Conservation (phyloP, 768 basidiomycete genomes). For the Cubamyces sp. region DNA sequence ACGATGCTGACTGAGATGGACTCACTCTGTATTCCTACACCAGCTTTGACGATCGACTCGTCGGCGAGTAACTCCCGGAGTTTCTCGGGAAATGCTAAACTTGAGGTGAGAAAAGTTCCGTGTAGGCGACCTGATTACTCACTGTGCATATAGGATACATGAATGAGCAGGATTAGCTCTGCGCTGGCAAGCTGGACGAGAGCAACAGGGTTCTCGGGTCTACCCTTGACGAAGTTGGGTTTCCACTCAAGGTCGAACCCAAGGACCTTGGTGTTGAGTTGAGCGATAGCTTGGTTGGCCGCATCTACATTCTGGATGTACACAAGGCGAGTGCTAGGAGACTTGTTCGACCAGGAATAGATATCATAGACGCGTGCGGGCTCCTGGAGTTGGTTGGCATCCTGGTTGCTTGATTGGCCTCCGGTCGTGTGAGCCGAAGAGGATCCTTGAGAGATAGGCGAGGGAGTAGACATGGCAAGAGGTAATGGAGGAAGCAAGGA, state of each 20-base stretch:
- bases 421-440: not conserved
- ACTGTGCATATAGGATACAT: conserved; percentile 63
- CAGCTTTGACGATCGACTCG: conserved; percentile 62
- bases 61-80: conserved; percentile 58
- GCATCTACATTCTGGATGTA: conserved; percentile 29
- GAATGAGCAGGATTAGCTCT: conserved; percentile 62
- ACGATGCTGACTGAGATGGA: not conserved
- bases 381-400: not conserved
- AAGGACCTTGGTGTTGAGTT: conserved; percentile 30
- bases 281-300: conserved; percentile 25
- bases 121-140: conserved; percentile 4
- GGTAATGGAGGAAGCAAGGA: not conserved
- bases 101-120: not conserved
- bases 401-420: not conserved
- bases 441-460: not conserved
- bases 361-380: conserved; percentile 21
- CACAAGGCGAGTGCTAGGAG: conserved; percentile 28
- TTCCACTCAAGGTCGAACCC: conserved; percentile 87
- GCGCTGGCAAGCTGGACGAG: conserved; percentile 71
- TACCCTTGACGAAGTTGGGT: conserved; percentile 58
- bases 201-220: conserved; percentile 66
- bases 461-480: conserved; percentile 1
- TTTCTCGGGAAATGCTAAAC: conserved; percentile 32
- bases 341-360: conserved; percentile 29
- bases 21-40: conserved; percentile 73